Base-by-base conservation (phyloP, 257 asterid species). In the Nicotiana knightiana region DNA sequence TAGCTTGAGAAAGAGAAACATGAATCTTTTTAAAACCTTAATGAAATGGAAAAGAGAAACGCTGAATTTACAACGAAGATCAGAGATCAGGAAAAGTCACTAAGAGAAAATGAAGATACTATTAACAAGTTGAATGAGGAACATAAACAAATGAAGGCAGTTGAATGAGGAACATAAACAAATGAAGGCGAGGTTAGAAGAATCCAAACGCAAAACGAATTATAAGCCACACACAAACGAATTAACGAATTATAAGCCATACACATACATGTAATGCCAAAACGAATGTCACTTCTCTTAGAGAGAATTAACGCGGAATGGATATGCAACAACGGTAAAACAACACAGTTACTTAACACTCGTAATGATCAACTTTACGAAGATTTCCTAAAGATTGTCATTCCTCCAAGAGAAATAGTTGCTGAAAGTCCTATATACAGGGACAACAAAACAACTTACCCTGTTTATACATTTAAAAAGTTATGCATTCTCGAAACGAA, bases 41-140 rank as follows among this genome's bases (percentile, higher is more conserved):
- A 81, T 46, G 81, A 86, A 80, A 62, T 88, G 81, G 90, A 91
- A 87, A 87, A 86, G 77, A 37, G 62, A 76, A 92, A 88, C 79
- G 62, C 53, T 0, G 93, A 92, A 3, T 64, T 89, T 24, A 83
- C 68, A 46, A 77, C 76, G 67, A 90, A 86, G 86, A 55, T 81
- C 57, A 68, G 75, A 6, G 86, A 87, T 70, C 89, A 90, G 82
- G 87, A 83, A 81, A 88, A 84, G 63, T 33, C 46, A 6, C 2
- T 77, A 81, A 30, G 3, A 37, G 80, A 43, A 8, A 53, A 70
- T 32, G 73, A 76, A 66, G 65, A 79, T 28, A 28, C 30, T 28
- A 28, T 28, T 28, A 28, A 28, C 30, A 28, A 28, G 30, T 28
- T 28, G 30, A 28, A 28, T 28, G 30, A 28, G 30, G 30, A 28